A percentile compares a stretch with the other conserved stretches of the same genome.
phyloP scores from a whole-genome alignment of 1,139 yeast species.

The Arxiozyma telluris region DNA sequence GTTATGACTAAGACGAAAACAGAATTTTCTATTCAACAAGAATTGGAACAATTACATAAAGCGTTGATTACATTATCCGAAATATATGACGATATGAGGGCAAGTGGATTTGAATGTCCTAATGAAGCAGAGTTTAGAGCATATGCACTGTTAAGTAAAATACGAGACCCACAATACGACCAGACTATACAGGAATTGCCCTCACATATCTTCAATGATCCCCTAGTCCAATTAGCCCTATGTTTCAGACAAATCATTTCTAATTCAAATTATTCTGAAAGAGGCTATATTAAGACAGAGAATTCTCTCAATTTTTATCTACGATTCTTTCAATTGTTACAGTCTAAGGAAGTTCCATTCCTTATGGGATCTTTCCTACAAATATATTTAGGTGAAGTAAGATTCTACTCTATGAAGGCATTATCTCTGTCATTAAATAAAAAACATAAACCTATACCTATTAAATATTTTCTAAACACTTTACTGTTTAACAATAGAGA shows the following conservation, averaged over 20 bases:
- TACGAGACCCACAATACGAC: constrained; percentile 79
- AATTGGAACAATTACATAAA: constrained; percentile 86
- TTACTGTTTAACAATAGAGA: constrained; percentile 59
- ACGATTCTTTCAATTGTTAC: constrained; percentile 53
- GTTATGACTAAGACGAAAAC: constrained; percentile 70
- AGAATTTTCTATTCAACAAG: constrained; percentile 91
- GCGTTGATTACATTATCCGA: constrained; percentile 84
- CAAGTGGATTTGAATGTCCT: constrained; percentile 59
- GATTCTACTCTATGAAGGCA: constrained; percentile 66
- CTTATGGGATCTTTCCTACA: constrained; percentile 70
- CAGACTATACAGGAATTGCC: constrained; percentile 70
- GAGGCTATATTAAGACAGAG: constrained; percentile 48
- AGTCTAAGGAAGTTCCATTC: constrained; percentile 51
- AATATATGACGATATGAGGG: constrained; percentile 72
- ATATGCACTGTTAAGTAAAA: constrained; percentile 69
- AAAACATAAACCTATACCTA: constrained; percentile 57
- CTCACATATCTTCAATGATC: constrained; percentile 41
- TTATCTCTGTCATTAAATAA: constrained; percentile 63
- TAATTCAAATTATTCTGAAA: constrained; percentile 53
- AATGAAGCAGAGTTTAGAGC: constrained; percentile 93
- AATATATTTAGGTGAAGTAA: constrained; percentile 67
- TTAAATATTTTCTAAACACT: constrained; percentile 38
- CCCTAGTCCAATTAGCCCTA: constrained; percentile 62
- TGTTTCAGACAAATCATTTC: constrained; percentile 56
- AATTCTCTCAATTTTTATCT: constrained; percentile 57